Percentiles rank a stretch among this genome's conserved stretches.
phyloP scores from a whole-genome alignment of 768 basidiomycete species.

The Wakefieldia striispora region DNA sequence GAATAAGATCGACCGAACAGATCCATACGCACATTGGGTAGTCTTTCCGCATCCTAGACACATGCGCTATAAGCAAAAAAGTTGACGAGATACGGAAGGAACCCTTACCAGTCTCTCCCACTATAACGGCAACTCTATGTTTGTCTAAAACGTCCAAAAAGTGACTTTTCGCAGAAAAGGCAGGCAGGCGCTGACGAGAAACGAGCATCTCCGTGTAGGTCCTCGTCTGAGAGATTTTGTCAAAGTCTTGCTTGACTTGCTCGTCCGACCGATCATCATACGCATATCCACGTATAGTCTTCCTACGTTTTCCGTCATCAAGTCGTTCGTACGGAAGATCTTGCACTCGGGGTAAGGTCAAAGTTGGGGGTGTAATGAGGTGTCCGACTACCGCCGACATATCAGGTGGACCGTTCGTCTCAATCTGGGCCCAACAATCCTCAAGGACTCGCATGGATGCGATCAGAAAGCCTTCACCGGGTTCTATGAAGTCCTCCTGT shows the following conservation, averaged over 20 bases:
- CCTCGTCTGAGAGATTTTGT: slow-evolving; percentile 38
- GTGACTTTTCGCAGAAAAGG: slow-evolving; percentile 61
- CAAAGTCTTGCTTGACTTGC: slow-evolving; percentile 54
- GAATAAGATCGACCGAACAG: not conserved
- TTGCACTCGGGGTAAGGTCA: slow-evolving; percentile 10
- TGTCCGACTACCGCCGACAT: slow-evolving; percentile 59
- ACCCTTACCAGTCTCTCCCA: slow-evolving; percentile 80
- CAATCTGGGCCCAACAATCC: slow-evolving; percentile 62
- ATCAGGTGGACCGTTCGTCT: slow-evolving; percentile 73
- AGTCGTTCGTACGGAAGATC: slow-evolving; percentile 8
- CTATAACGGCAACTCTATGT: slow-evolving; percentile 74
- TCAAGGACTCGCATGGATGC: slow-evolving; percentile 69
- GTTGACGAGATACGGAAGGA: not conserved
- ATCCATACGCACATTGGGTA: slow-evolving; percentile 59
- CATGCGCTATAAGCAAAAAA: slow-evolving; percentile 1
- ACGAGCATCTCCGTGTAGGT: slow-evolving; percentile 58
- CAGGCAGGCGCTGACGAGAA: slow-evolving; percentile 65
- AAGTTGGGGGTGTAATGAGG: slow-evolving; percentile 19
- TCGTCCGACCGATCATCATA: slow-evolving; percentile 45
- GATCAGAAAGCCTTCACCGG: slow-evolving; percentile 72
- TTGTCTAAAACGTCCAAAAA: slow-evolving; percentile 59
- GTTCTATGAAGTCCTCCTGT: slow-evolving; percentile 52
- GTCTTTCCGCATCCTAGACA: slow-evolving; percentile 82
- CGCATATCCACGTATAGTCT: not conserved
- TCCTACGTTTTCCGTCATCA: not conserved